Percentiles rank a stretch among this genome's conserved stretches.
Evolutionary conservation across 495 filamentous ascomycete genomes (phyloP).

Genomic region (Talaromyces proteolyticus): DNA sequence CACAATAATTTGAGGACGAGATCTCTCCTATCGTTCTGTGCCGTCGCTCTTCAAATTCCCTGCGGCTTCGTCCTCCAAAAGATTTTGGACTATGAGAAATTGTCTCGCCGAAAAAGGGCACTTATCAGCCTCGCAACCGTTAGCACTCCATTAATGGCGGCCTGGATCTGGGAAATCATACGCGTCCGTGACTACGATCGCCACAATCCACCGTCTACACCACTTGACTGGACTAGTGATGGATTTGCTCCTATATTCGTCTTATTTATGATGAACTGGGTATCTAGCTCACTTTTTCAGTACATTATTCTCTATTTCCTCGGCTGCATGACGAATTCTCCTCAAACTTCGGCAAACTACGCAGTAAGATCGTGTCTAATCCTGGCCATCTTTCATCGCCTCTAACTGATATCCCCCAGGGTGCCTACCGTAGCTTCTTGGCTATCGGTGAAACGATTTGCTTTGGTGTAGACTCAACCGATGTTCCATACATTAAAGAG

Average conservation of each 20-base stretch:
- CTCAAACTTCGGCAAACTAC: background rate
- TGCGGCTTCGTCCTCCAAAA: background rate
- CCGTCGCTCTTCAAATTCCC: background rate
- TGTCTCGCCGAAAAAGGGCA: background rate
- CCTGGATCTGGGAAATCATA: background rate
- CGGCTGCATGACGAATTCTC: background rate
- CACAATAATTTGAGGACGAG: background rate
- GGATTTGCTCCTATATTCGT: background rate
- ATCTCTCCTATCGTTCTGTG: background rate
- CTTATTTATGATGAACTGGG: background rate
- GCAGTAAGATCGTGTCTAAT: background rate
- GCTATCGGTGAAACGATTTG: background rate
- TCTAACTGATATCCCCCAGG: background rate
- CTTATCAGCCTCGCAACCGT: background rate
- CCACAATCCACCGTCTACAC: background rate
- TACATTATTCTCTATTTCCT: background rate
- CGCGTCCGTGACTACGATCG: background rate
- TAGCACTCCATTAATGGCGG: background rate
- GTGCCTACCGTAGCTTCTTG: background rate
- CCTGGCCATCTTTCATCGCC: background rate
- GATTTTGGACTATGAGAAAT: background rate
- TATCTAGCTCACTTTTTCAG: background rate
- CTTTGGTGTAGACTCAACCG: background rate
- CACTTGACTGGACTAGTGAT: background rate
- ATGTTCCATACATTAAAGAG: background rate